Conservation (phyloP, 768 basidiomycete species). For the Lactarius vividus region DNA sequence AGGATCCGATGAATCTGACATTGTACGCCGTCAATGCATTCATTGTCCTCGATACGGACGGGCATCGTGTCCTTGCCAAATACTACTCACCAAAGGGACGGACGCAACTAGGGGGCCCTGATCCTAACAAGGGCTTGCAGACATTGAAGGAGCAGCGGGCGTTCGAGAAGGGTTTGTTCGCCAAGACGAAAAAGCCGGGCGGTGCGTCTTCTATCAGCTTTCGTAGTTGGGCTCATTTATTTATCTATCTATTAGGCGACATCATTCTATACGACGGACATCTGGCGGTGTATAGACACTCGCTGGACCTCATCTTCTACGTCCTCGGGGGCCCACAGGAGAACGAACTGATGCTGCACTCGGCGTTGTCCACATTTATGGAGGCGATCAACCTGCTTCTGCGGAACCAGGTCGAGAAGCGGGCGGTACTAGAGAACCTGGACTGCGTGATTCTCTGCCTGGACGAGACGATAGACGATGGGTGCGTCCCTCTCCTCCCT, state of each 20-base stretch:
- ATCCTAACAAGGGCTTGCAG: constrained; percentile 55
- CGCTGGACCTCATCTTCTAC: constrained; percentile 94
- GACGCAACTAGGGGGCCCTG: constrained; percentile 43
- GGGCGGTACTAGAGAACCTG: constrained; percentile 89
- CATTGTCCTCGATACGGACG: constrained; percentile 92
- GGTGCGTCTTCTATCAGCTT: constrained; percentile 47
- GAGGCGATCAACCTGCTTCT: constrained; percentile 86
- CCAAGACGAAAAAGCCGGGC: constrained; percentile 92
- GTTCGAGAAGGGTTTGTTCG: constrained; percentile 94
- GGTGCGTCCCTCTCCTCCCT: constrained; percentile 52
- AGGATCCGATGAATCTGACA: constrained; percentile 65
- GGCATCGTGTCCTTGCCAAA: constrained; percentile 91
- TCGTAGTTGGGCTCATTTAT: background rate
- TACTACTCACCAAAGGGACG: constrained; percentile 81
- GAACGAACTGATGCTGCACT: constrained; percentile 94
- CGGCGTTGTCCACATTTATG: constrained; percentile 77
- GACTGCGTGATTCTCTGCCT: constrained; percentile 89
- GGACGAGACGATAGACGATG: constrained; percentile 98
- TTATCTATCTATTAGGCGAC: constrained; percentile 57
- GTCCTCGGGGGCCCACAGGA: constrained; percentile 82
- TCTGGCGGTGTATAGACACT: constrained; percentile 91
- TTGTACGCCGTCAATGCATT: constrained; percentile 87
- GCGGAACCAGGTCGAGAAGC: constrained; percentile 91
- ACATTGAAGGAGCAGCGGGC: constrained; percentile 89
- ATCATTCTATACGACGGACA: constrained; percentile 90